phyloP scores from a whole-genome alignment of 1,139 yeast species.

The Taphrina wiesneri region DNA sequence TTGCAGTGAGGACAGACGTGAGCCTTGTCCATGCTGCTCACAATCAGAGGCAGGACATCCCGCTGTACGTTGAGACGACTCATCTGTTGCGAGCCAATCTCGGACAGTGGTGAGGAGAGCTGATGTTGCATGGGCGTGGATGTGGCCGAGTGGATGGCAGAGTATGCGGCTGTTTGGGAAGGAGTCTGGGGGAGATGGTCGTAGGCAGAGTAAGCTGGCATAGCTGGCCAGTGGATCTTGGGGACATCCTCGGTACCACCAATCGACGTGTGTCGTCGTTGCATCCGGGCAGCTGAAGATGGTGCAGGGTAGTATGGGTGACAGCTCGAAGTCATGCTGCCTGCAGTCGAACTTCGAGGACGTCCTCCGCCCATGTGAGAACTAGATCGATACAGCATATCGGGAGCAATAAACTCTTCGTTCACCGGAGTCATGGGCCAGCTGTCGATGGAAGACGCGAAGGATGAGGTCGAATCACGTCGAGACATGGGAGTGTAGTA shows the following conservation, averaged over 20 bases:
- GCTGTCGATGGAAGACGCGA: slow-evolving; percentile 31
- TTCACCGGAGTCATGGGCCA: slow-evolving; percentile 32
- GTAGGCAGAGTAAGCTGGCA: slow-evolving; percentile 17
- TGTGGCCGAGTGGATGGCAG: slow-evolving; percentile 22
- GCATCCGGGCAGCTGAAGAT: slow-evolving; percentile 26
- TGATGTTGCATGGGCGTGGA: slow-evolving; percentile 30
- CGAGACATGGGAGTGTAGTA: slow-evolving; percentile 23
- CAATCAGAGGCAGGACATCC: slow-evolving; percentile 25
- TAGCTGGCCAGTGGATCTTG: slow-evolving; percentile 14
- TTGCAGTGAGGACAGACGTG: slow-evolving; percentile 34
- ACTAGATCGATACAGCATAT: slow-evolving; percentile 14
- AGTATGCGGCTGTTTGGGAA: slow-evolving; percentile 19
- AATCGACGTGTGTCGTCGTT: slow-evolving; percentile 26
- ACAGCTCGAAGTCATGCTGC: slow-evolving; percentile 16
- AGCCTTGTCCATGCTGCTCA: slow-evolving; percentile 32
- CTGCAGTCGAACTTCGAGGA: slow-evolving; percentile 29
- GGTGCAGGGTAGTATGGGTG: slow-evolving; percentile 22
- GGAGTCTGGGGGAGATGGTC: slow-evolving; percentile 15
- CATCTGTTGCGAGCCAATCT: slow-evolving; percentile 20
- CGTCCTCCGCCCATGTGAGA: slow-evolving; percentile 23
- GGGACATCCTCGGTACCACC: slow-evolving; percentile 16
- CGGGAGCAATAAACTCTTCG: slow-evolving; percentile 27
- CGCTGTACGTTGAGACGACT: slow-evolving; percentile 14
- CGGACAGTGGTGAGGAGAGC: slow-evolving; percentile 29
- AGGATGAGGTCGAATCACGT: slow-evolving; percentile 31